phyloP scores from a whole-genome alignment of 139 green algal genomes.

The Coelastrella sp. region DNA sequence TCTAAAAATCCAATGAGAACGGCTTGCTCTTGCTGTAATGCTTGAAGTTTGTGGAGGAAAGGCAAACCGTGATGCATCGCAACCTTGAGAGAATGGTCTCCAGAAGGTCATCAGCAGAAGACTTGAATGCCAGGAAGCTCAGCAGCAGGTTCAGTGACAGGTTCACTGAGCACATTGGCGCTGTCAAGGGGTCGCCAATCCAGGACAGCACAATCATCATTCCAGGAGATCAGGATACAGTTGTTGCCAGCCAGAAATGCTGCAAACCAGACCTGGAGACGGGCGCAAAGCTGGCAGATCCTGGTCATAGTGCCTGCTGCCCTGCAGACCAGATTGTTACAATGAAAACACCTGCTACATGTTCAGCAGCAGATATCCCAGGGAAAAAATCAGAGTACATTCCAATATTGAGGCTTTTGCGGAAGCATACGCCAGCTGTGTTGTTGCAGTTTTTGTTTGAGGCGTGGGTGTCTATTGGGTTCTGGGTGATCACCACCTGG shows the following conservation, averaged over 20 bases:
- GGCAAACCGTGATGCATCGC: not conserved
- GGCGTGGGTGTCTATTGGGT: constrained; percentile 34
- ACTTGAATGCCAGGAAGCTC: too few species aligned
- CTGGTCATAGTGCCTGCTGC: too few species aligned
- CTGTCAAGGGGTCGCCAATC: too few species aligned
- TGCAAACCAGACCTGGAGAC: too few species aligned
- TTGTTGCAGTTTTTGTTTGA: constrained; percentile 35
- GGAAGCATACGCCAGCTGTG: not conserved
- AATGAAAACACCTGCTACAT: not conserved
- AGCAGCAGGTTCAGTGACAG: too few species aligned
- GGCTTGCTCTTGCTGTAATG: not conserved
- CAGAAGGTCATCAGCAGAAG: not conserved
- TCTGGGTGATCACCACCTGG: constrained; percentile 35
- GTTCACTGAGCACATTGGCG: too few species aligned
- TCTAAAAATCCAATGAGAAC: not conserved
- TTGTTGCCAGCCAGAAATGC: too few species aligned
- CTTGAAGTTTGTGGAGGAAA: not conserved
- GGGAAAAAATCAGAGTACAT: constrained; percentile 1
- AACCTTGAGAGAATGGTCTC: constrained; percentile 18
- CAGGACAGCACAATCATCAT: too few species aligned
- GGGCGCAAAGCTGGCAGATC: too few species aligned
- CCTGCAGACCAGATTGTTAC: not conserved
- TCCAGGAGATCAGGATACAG: too few species aligned
- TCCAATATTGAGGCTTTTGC: constrained; percentile 5
- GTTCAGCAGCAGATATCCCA: not conserved